Conservation (phyloP, 2,329 filamentous ascomycete species). For the Myriangium duriaei region DNA sequence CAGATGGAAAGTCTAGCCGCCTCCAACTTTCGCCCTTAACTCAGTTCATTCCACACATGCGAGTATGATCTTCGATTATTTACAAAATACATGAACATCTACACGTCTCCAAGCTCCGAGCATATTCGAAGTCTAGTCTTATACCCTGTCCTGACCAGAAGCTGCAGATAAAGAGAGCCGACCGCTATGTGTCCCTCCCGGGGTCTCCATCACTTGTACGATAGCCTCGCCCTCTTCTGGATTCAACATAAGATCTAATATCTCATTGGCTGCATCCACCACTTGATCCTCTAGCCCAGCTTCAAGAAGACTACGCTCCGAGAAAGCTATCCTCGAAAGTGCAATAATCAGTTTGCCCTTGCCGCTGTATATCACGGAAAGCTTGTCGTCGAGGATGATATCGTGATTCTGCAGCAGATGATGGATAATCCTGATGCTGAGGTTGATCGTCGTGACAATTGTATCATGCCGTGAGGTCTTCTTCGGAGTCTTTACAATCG, state of each 20-base stretch:
- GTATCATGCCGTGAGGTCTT: conserved; percentile 25
- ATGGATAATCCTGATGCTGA: conserved; percentile 48
- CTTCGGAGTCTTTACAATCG: conserved; percentile 8
- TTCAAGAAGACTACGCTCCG: conserved; percentile 67
- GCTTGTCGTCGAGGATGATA: conserved; percentile 57
- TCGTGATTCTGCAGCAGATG: conserved; percentile 44
- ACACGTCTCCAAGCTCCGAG: no score
- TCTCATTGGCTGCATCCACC: conserved; percentile 64
- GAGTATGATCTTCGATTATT: no score
- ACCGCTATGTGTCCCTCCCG: conserved; percentile 20
- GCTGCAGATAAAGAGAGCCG: no score
- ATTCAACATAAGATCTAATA: conserved; percentile 70
- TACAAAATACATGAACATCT: no score
- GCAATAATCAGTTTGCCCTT: conserved; percentile 72
- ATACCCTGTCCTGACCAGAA: no score
- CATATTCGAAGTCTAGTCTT: no score
- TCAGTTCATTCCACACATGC: no score
- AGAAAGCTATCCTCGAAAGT: conserved; percentile 74
- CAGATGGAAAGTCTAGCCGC: background rate
- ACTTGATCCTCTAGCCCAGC: conserved; percentile 64
- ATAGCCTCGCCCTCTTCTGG: conserved; percentile 62
- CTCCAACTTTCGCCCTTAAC: no score
- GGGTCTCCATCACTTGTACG: conserved; percentile 31
- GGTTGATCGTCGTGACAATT: conserved; percentile 43
- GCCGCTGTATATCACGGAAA: conserved; percentile 56